Conservation (phyloP, 441 rosid species). For the Bruguiera hainesii region DNA sequence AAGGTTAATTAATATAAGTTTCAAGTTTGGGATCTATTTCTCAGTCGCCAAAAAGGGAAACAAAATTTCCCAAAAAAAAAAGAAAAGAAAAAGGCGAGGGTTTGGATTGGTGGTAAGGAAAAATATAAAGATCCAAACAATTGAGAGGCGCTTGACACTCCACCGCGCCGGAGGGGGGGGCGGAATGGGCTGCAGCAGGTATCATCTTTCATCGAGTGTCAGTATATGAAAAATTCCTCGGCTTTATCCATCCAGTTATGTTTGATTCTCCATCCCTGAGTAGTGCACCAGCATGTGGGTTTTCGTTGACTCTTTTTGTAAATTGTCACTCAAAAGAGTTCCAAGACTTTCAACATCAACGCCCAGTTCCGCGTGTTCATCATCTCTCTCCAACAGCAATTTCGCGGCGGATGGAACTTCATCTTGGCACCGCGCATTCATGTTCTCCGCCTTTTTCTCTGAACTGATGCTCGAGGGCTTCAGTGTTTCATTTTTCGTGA, state of each 20-base stretch:
- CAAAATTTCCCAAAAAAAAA: too few species aligned
- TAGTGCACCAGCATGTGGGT: conserved; percentile 1
- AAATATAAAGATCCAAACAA: too few species aligned
- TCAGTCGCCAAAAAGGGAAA: too few species aligned
- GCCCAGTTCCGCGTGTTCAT: conserved; percentile 14
- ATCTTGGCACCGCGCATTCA: conserved; percentile 8
- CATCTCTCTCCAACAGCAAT: conserved; percentile 26
- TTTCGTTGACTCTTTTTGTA: background rate
- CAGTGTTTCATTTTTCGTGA: too few species aligned
- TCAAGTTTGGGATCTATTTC: too few species aligned
- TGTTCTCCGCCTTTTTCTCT: conserved; percentile 17
- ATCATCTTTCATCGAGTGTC: background rate
- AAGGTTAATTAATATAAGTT: too few species aligned
- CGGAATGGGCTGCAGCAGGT: background rate
- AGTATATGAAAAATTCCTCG: background rate
- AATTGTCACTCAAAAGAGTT: background rate
- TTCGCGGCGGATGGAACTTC: conserved; percentile 9
- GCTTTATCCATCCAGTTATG: background rate
- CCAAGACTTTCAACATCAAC: conserved; percentile 2
- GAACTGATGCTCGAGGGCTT: background rate
- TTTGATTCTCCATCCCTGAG: background rate
- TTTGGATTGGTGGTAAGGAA: too few species aligned
- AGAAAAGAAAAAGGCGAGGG: too few species aligned
- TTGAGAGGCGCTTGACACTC: too few species aligned
- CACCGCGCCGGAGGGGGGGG: background rate